Base-by-base conservation (phyloP, 2,329 filamentous ascomycete genomes). In the Ceratocystis eucalypticola region DNA sequence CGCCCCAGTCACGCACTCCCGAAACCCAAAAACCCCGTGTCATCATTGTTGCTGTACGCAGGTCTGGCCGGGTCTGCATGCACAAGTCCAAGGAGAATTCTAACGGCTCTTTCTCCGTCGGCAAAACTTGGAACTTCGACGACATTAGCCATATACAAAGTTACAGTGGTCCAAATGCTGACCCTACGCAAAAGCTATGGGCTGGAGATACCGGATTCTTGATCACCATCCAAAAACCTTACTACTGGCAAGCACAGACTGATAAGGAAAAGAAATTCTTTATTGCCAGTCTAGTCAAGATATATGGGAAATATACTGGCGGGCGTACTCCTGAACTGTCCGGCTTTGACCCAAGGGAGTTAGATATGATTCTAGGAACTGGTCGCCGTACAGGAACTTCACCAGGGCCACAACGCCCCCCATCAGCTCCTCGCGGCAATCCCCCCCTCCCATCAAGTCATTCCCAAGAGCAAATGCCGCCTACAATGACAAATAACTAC, bases 211-310 rank as follows among this genome's bases (percentile, higher is more conserved):
- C 85, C 57, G 94, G 94, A 17, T 97, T 99, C 73, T 80, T 88
- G 30, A 90, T 97, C 63, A 94, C 87, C 1, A 83, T 99, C 33
- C 88, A 88, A 30, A 99, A 99, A 75, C 89, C 91, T 0, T 99
- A 99, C 76, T 99, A 94, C 75, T 99, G 94, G 94, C 86, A 96
- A 75, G 91, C 94, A 44, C 87, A 91, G 70, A 94, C 90, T 0
- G 83, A 89, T 65, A 96, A 96, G 78, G 94, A 99, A 77, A 97
- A 96, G 80, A 93, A 96, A 74, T 97, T 97, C 77, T 99, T 99
- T 76, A 94, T 99, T 72, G 91, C 89, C 44, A 96, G 92, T 75
- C 77, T 97, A 71, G 85, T 97, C 73, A 99, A 97, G 76, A 96
- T 99, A 70, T 99, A 89, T 75, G 87, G 87, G 71, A 99, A 97